A percentile compares a stretch with the other conserved stretches of the same genome.
Conservation (phyloP, 164 flowering plant genomes). For the Paratinospora sagittata region DNA sequence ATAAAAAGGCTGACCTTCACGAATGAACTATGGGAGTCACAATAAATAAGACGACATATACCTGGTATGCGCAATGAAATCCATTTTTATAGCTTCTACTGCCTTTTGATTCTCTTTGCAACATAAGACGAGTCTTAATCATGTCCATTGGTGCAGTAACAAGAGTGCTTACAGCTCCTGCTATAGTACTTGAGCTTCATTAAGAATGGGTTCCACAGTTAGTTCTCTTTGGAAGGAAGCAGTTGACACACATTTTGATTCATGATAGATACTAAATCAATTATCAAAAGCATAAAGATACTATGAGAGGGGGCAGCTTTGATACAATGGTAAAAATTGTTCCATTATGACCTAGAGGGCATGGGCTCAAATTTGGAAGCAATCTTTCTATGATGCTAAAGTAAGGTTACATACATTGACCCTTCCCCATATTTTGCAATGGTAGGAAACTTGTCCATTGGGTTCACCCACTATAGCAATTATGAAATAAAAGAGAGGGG, state of each 20-base stretch:
- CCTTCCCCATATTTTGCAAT: too few relatives aligned
- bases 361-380: too few relatives aligned
- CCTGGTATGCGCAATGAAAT: constrained; percentile 83
- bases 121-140: constrained; percentile 88
- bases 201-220: constrained; percentile 19
- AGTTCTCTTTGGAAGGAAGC: constrained; percentile 18
- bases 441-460: too few relatives aligned
- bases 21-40: not conserved
- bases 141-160: constrained; percentile 80
- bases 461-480: too few relatives aligned
- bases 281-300: not conserved
- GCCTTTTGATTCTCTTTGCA: constrained; percentile 62
- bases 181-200: constrained; percentile 73
- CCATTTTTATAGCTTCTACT: constrained; percentile 64
- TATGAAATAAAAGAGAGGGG: not conserved
- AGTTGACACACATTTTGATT: constrained; percentile 13
- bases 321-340: too few relatives aligned
- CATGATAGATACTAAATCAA: not conserved
- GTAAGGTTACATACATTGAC: too few relatives aligned
- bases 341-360: too few relatives aligned
- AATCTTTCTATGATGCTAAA: too few relatives aligned
- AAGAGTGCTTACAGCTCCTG: constrained; percentile 71
- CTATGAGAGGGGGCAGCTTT: too few relatives aligned
- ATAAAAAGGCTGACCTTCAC: too few relatives aligned
- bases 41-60: constrained; percentile 14